Evolutionary conservation across 208 protist genomes (phyloP), one percentile per base, ranked within the genome.

Genomic region (Leishmania lainsoni): DNA sequence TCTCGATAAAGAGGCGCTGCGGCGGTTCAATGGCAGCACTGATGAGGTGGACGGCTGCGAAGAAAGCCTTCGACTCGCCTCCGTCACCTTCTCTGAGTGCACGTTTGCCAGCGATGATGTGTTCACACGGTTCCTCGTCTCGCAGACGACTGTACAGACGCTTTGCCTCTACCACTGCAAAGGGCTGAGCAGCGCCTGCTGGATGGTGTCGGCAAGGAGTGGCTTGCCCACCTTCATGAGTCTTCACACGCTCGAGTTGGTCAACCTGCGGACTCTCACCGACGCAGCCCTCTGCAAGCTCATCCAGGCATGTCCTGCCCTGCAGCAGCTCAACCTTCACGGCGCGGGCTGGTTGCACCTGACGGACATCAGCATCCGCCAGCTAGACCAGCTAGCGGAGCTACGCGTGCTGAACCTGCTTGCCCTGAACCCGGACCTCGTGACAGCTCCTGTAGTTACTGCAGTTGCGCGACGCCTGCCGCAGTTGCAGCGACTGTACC

Each of bases 261-360:
- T 77, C n/a, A 77, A 77, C 32, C 26, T 77, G 52, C 73, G 73
- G n/a, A 77, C 73, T 35, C 73, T 77, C 73, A 77, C 73, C 20
- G 73, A 77, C 29, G 73, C 29, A 14, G 73, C 52, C 73, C 73
- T 77, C 52, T 17, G 39, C 39, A 52, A 26, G 52, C 49, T 77
- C 52, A 29, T 63, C 22, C 49, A 49, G 29, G 52, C 56, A 29
- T 77, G 73, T 65, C 73, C 73, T 14, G 12, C 73, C 32, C 73
- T 77, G 16, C 73, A 77, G 56, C 56, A 77, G 20, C 49, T 77
- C 48, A 66, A 77, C 39, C 73, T 77, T 20, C 73, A 77, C 73
- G 73, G 73, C 39, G 73, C 73, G 16, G 73, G 73, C 2, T 77
- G 73, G 73, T 48, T 52, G 20, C 29, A 77, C 73, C 73, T 77